Conservation (phyloP, 345 rosid genomes). For the Jatropha curcas region DNA sequence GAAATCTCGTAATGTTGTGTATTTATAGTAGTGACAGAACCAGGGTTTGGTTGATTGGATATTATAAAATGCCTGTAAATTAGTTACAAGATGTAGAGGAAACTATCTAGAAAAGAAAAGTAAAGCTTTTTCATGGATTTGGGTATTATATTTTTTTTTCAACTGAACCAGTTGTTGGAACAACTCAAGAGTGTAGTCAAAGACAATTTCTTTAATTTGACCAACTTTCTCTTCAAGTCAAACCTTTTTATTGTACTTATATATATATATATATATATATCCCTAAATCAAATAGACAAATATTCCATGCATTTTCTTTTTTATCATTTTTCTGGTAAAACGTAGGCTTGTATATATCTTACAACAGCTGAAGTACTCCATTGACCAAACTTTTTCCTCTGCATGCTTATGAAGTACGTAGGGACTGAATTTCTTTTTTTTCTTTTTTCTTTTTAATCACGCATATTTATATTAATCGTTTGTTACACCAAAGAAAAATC, state of each 20-base stretch:
- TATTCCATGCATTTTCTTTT: neutral
- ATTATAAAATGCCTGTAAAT: neutral
- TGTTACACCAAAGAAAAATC: no score
- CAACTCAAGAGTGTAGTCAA: constrained; percentile 74
- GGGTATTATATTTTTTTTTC: neutral
- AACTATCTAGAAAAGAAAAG: no score
- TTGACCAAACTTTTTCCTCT: neutral
- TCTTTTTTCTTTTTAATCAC: neutral
- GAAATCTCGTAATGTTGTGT: constrained; percentile 19
- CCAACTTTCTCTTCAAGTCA: constrained; percentile 44
- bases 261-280: neutral
- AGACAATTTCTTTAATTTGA: constrained; percentile 54
- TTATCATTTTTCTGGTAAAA: neutral
- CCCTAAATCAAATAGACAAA: no score
- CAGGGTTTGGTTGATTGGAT: constrained; percentile 26
- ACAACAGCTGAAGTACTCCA: neutral
- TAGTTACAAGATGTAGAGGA: neutral
- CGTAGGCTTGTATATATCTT: neutral
- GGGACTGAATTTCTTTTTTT: neutral
- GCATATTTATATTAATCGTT: constrained; percentile 6
- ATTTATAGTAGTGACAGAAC: constrained; percentile 36
- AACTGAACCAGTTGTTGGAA: constrained; percentile 55
- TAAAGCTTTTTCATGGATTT: neutral
- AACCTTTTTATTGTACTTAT: neutral
- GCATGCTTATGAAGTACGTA: no score